Evolutionary conservation across 1,139 yeast genomes (phyloP).

Genomic region (Saccharomycopsis phalli): DNA sequence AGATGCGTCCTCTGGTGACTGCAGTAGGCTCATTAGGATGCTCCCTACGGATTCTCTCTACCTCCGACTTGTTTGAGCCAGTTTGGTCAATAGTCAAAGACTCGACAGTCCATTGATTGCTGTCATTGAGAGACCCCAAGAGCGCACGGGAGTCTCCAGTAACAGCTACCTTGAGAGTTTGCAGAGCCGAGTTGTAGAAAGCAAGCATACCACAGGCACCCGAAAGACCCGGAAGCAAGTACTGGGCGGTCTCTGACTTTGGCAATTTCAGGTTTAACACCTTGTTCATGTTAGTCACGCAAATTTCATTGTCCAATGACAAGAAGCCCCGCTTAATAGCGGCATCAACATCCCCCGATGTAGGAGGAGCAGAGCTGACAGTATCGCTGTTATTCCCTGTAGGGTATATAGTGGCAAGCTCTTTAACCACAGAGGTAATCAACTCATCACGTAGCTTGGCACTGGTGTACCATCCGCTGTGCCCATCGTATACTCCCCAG

Average conservation of each 20-base stretch:
- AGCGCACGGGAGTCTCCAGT: slow-evolving; percentile 96
- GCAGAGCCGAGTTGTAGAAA: slow-evolving; percentile 71
- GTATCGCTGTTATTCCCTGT: slow-evolving; percentile 32
- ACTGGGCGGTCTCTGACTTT: slow-evolving; percentile 56
- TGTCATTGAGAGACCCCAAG: slow-evolving; percentile 58
- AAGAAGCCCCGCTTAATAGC: slow-evolving; percentile 79
- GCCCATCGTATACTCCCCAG: slow-evolving; percentile 96
- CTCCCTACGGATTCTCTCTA: slow-evolving; percentile 69
- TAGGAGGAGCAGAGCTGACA: slow-evolving; percentile 25
- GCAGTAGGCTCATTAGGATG: slow-evolving; percentile 89
- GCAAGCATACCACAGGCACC: slow-evolving; percentile 92
- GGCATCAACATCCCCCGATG: slow-evolving; percentile 57
- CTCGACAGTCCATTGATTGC: slow-evolving; percentile 76
- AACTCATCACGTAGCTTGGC: slow-evolving; percentile 73
- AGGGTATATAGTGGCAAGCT: slow-evolving; percentile 60
- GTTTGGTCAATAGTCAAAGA: slow-evolving; percentile 90
- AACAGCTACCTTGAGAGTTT: slow-evolving; percentile 77
- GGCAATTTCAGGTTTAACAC: slow-evolving; percentile 48
- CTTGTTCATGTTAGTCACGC: slow-evolving; percentile 61
- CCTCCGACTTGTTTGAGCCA: slow-evolving; percentile 85
- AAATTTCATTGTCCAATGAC: slow-evolving; percentile 80
- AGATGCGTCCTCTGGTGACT: slow-evolving; percentile 77
- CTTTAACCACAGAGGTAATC: slow-evolving; percentile 67
- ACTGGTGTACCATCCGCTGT: slow-evolving; percentile 93
- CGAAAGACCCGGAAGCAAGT: slow-evolving; percentile 85